Conservation (phyloP, 2,329 filamentous ascomycete genomes). For the Penicillium sp. region DNA sequence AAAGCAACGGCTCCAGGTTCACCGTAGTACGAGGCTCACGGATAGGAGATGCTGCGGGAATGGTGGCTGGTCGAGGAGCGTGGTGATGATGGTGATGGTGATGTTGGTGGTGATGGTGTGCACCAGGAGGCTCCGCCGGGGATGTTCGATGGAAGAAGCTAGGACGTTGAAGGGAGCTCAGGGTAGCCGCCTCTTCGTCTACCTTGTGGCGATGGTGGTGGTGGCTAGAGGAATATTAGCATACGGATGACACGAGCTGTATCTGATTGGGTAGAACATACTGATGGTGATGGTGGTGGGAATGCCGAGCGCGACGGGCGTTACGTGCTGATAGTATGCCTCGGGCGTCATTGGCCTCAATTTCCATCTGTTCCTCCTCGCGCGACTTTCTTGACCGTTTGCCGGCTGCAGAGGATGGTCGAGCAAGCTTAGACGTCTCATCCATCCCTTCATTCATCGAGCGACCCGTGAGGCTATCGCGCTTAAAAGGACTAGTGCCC, state of each 20-base stretch:
- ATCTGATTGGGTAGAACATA: conserved; percentile 34
- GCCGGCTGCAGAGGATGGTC: conserved; percentile 49
- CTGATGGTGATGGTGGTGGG: conserved; percentile 61
- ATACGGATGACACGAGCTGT: background rate
- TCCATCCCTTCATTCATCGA: conserved; percentile 33
- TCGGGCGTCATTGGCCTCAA: conserved; percentile 64
- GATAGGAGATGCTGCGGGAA: conserved; percentile 35
- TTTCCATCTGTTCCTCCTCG: conserved; percentile 69
- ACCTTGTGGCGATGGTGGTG: conserved; percentile 56
- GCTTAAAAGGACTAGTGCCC: conserved; percentile 51
- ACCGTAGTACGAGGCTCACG: conserved; percentile 64
- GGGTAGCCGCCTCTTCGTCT: conserved; percentile 45
- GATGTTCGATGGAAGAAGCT: conserved; percentile 29
- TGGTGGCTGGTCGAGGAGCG: conserved; percentile 25
- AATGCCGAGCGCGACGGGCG: conserved; percentile 56
- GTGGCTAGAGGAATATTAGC: conserved; percentile 34
- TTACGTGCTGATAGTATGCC: conserved; percentile 62
- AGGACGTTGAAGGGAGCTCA: conserved; percentile 25
- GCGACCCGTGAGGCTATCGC: conserved; percentile 49
- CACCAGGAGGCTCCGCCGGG: conserved; percentile 25
- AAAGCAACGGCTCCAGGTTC: conserved; percentile 66
- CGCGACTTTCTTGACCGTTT: conserved; percentile 67
- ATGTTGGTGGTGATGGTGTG: conserved; percentile 44
- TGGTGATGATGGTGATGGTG: conserved; percentile 46
- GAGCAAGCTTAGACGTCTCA: conserved; percentile 38